These are phyloP conservation scores for Lasiodiplodia hormozganensis DNA, from an alignment of 2,329 filamentous ascomycete genomes.

Conservation along the genomic window DNA sequence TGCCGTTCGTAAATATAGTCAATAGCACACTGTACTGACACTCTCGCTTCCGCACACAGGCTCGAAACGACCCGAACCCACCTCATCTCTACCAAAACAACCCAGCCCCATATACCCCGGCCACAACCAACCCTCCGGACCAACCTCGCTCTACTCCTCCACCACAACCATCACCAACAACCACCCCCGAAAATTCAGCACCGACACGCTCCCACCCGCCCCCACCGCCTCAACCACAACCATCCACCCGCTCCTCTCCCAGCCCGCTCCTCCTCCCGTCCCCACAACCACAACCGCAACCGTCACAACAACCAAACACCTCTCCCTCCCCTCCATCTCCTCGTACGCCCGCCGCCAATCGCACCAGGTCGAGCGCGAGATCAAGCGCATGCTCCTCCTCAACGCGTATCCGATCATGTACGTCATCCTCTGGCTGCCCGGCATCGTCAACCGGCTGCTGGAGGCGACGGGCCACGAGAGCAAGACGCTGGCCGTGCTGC, in stretches of 20 bases:
- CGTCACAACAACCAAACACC: background rate
- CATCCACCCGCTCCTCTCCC: background rate
- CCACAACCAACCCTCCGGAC: background rate
- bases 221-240: background rate
- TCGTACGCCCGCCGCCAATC: background rate
- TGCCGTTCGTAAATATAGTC: no score
- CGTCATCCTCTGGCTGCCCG: conserved; percentile 44
- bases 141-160: background rate
- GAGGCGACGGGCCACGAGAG: conserved; percentile 34
- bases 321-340: conserved; percentile 11
- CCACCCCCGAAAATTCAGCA: background rate
- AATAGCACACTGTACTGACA: no score
- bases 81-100: background rate
- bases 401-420: conserved; percentile 46
- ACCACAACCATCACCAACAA: background rate
- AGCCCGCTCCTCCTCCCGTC: background rate
- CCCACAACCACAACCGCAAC: background rate
- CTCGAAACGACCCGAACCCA: background rate
- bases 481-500: conserved; percentile 31
- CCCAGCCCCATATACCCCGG: background rate
- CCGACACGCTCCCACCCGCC: background rate
- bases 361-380: conserved; percentile 33
- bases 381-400: conserved; percentile 40
- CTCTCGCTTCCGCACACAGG: no score
- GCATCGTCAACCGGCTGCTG: conserved; percentile 37